Conservation (phyloP, 495 filamentous ascomycete species). For the Aspergillus funiculosus region DNA sequence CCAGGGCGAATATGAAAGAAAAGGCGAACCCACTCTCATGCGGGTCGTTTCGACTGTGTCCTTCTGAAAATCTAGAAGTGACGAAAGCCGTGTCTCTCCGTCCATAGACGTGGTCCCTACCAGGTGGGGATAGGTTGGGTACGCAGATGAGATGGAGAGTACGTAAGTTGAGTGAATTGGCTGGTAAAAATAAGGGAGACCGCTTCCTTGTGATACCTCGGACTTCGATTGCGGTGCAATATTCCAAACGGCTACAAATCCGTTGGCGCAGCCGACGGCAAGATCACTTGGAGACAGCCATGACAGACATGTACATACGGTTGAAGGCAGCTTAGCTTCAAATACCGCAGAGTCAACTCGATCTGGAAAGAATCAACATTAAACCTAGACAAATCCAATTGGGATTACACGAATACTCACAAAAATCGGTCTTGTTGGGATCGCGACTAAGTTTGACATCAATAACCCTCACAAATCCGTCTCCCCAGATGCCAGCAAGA, state of each 20-base stretch:
- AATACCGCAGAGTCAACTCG: conserved; percentile 50
- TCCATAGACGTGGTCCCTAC: conserved; percentile 51
- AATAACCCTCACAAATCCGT: conserved; percentile 57
- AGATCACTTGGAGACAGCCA: conserved; percentile 60
- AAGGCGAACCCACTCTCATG: conserved; percentile 42
- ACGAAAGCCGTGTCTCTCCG: conserved; percentile 54
- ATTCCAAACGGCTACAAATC: conserved; percentile 54
- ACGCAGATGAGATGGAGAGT: conserved; percentile 49
- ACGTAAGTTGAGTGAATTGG: conserved; percentile 58
- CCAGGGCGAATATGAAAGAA: conserved; percentile 52
- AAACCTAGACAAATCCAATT: neutral
- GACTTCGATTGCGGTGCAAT: conserved; percentile 29
- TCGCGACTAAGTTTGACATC: conserved; percentile 41
- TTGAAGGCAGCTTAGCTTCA: conserved; percentile 42
- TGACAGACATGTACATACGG: conserved; percentile 52
- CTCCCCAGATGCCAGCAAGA: conserved; percentile 56
- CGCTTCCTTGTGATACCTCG: conserved; percentile 15
- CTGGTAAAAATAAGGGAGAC: conserved; percentile 49
- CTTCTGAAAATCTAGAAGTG: conserved; percentile 43
- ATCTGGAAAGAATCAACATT: conserved; percentile 24
- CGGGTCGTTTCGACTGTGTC: conserved; percentile 48
- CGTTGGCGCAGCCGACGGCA: conserved; percentile 58
- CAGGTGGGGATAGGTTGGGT: conserved; percentile 54
- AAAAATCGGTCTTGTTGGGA: conserved; percentile 31
- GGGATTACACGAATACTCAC: conserved; percentile 22